These are phyloP conservation scores for Phytopythium chamaehyphon DNA, from an alignment of 352 stramenopile species.

Conservation along the genomic window DNA sequence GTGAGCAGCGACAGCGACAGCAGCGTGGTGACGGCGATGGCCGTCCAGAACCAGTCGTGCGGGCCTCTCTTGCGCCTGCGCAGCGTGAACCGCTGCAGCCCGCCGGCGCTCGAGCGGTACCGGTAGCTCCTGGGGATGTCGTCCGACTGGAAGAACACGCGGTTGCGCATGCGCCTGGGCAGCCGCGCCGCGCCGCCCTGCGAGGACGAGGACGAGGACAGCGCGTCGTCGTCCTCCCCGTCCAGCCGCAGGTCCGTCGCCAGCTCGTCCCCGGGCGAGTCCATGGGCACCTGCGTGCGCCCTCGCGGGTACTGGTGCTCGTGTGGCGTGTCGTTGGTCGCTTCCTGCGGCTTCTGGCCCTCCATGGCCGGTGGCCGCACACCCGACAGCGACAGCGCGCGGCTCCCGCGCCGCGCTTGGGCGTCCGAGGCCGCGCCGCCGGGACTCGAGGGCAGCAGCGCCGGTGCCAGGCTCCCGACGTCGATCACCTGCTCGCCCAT, in stretches of 20 bases:
- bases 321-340: slow-evolving; percentile 16
- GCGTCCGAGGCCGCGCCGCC: not conserved
- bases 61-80: slow-evolving; percentile 38
- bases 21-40: slow-evolving; percentile 60
- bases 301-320: slow-evolving; percentile 55
- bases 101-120: slow-evolving; percentile 28
- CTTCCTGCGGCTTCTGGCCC: slow-evolving; percentile 10
- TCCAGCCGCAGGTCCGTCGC: slow-evolving; percentile 31
- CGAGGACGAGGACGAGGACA: not conserved
- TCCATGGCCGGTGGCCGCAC: slow-evolving; percentile 6
- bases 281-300: slow-evolving; percentile 57
- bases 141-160: slow-evolving; percentile 52
- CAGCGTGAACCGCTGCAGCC: slow-evolving; percentile 57
- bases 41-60: slow-evolving; percentile 69
- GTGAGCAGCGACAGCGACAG: slow-evolving; percentile 64
- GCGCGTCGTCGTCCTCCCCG: slow-evolving; percentile 9
- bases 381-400: slow-evolving; percentile 18
- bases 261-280: slow-evolving; percentile 54
- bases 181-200: slow-evolving; percentile 22
- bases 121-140: slow-evolving; percentile 18
- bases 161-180: slow-evolving; percentile 24
- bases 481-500: slow-evolving; percentile 35
- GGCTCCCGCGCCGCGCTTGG: slow-evolving; percentile 6
- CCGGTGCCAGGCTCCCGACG: slow-evolving; percentile 24
- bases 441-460: slow-evolving; percentile 8